Conservation (phyloP, 2,329 filamentous ascomycete genomes). For the Conoideocrella luteorostrata region DNA sequence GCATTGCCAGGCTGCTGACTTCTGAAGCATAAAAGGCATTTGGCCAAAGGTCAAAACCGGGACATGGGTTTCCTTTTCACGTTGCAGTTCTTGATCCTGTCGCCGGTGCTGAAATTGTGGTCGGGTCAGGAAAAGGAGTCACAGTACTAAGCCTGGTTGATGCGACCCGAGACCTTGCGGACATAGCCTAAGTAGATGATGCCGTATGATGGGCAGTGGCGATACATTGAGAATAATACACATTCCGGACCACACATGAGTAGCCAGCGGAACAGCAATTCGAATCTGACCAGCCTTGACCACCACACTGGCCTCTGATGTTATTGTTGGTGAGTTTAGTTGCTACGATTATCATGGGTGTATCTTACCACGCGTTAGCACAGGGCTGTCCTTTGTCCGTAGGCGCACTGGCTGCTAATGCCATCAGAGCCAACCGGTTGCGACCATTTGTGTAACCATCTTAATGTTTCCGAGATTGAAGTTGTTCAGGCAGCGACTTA, state of each 20-base stretch:
- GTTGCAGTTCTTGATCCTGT: constrained; percentile 29
- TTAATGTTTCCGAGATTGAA: neutral
- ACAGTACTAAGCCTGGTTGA: neutral
- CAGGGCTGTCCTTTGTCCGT: constrained; percentile 32
- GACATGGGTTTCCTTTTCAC: constrained; percentile 49
- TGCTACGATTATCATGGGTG: constrained; percentile 10
- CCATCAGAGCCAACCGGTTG: constrained; percentile 8
- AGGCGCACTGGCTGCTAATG: constrained; percentile 32
- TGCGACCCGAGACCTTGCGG: constrained; percentile 29
- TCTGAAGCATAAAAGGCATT: constrained; percentile 51
- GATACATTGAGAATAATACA: constrained; percentile 32
- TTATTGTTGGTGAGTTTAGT: neutral
- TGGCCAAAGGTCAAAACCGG: constrained; percentile 43
- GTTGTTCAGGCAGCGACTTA: neutral
- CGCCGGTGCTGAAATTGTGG: constrained; percentile 8
- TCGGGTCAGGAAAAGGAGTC: constrained; percentile 43
- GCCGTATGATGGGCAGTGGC: constrained; percentile 13
- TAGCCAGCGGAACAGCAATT: constrained; percentile 37
- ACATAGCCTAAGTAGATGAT: constrained; percentile 16
- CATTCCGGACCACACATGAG: constrained; percentile 27
- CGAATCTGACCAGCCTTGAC: constrained; percentile 36
- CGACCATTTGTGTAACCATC: neutral
- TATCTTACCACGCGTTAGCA: constrained; percentile 23
- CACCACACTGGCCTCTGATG: constrained; percentile 36
- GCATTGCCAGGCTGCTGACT: constrained; percentile 51